Evolutionary conservation across 495 filamentous ascomycete genomes (phyloP), one percentile per base, ranked within the genome.

Genomic region (Aspergillus bridgeri): DNA sequence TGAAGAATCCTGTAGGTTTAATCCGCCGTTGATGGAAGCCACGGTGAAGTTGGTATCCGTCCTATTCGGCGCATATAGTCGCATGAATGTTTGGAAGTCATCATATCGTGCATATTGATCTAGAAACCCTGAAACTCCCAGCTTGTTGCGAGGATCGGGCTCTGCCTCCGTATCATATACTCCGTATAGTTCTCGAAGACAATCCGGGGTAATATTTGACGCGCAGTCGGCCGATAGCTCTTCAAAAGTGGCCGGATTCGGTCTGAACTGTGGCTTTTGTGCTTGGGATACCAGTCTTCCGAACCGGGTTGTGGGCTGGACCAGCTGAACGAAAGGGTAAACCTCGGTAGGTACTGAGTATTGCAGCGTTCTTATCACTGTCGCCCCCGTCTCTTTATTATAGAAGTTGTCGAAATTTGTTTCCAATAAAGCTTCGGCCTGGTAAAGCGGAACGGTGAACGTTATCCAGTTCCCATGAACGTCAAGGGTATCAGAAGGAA

Each of bases 121-220:
- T 2, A 90, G 69, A 61, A 83, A 94, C 1, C 88, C 87, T 33
- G 81, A 86, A 45, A 94, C 79, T 9, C 86, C 88, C 17, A 91
- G 69, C 53, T 71, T 70, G 52, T 82, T 82, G 24, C 70, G 67
- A 53, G 58, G 52, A 50, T 77, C 70, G 6, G 70, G 66, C 43
- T 43, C 64, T 22, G 70, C 67, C 0, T 61, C 60, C 43, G 67
- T 83, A 50, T 81, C 79, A 19, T 73, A 72, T 11, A 88, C 68
- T 21, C 79, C 80, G 66, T 89, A 89, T 25, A 90, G 64, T 20
- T 77, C 70, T 22, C 76, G 75, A 19, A 90, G 75, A 53, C 86
- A 89, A 38, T 67, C 67, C 0, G 85, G 85, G 0, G 81, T 87
- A 42, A 87, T 72, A 4, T 66, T 77, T 1, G 52, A 63, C 21